phyloP scores from a whole-genome alignment of 108 stramenopile genomes.

The Cylindrotheca closterium region DNA sequence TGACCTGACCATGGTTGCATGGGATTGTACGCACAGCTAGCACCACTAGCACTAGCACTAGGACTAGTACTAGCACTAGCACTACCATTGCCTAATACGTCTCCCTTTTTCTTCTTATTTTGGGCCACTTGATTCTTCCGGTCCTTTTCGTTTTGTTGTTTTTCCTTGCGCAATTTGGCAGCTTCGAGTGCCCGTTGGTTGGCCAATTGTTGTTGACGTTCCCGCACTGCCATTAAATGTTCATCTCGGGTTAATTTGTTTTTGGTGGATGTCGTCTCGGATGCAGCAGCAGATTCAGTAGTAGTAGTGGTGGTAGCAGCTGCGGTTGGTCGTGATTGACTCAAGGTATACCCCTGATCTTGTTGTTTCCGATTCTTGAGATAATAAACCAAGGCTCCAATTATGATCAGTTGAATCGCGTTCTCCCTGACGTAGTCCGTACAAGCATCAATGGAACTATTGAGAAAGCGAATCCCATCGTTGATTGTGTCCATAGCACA shows the following conservation, averaged over 20 bases:
- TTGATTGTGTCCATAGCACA: background rate
- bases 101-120: conserved; percentile 2
- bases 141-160: conserved; percentile 27
- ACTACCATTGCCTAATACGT: conserved; percentile 10
- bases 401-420: background rate
- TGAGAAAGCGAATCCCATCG: background rate
- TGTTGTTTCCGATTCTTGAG: conserved; percentile 6
- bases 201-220: conserved; percentile 36
- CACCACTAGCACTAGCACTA: background rate
- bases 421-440: background rate
- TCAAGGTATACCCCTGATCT: background rate
- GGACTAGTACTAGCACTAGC: background rate
- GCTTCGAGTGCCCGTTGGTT: conserved; percentile 30
- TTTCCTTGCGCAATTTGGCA: conserved; percentile 15
- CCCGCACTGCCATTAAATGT: conserved; percentile 24
- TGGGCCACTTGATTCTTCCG: conserved; percentile 24
- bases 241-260: conserved; percentile 18
- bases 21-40: conserved; percentile 18
- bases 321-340: background rate
- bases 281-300: background rate
- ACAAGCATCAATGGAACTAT: background rate
- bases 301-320: background rate
- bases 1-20: conserved; percentile 27
- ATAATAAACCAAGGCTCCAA: conserved; percentile 7
- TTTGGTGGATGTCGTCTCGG: conserved; percentile 1